These are phyloP conservation scores for Balansia obtecta DNA, from an alignment of 2,329 filamentous ascomycete genomes.

Conservation along the genomic window DNA sequence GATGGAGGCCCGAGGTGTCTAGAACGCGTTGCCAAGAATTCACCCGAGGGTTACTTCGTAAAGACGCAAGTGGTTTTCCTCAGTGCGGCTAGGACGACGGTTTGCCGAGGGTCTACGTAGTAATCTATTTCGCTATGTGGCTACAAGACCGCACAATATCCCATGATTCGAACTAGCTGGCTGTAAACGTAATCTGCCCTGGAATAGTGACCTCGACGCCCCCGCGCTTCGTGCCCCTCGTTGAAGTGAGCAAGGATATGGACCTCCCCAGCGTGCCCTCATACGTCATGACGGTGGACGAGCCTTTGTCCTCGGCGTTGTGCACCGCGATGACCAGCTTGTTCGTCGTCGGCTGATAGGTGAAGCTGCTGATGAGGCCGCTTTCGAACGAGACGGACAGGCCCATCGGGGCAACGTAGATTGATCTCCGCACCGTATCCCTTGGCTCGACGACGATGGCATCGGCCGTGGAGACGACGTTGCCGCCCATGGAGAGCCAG, in stretches of 20 bases:
- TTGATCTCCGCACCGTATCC: slow-evolving; percentile 32
- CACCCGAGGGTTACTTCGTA: too few species aligned
- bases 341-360: slow-evolving; percentile 12
- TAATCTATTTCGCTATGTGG: too few species aligned
- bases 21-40: too few species aligned
- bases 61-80: too few species aligned
- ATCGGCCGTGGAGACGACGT: slow-evolving; percentile 16
- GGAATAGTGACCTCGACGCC: neutral
- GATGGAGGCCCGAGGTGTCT: too few species aligned
- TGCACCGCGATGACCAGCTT: neutral
- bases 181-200: neutral
- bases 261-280: neutral
- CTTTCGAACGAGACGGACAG: slow-evolving; percentile 29
- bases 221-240: neutral
- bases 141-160: neutral
- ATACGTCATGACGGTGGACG: neutral
- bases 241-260: neutral
- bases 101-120: too few species aligned
- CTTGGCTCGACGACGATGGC: slow-evolving; percentile 25
- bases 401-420: slow-evolving; percentile 35
- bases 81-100: too few species aligned
- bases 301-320: neutral
- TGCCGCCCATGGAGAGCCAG: slow-evolving; percentile 36
- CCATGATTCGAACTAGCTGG: neutral
- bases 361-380: slow-evolving; percentile 27